These are phyloP conservation scores for Geotrichum histeridarum DNA, from an alignment of 1,139 yeast genomes.

Conservation along the genomic window DNA sequence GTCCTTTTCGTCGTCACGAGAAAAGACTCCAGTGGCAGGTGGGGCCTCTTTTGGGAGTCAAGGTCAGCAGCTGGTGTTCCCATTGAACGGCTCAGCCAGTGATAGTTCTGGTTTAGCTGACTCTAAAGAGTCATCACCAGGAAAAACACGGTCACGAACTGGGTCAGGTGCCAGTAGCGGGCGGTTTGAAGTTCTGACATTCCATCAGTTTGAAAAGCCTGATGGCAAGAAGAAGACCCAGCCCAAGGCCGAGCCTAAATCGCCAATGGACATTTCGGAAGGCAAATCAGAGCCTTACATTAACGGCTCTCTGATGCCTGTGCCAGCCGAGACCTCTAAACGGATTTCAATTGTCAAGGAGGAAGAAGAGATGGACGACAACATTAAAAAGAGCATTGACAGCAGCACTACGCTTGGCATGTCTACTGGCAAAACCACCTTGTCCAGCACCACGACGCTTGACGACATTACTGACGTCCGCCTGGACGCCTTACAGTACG, in stretches of 20 bases:
- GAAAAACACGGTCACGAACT: neutral
- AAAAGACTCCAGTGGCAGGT: slow-evolving; percentile 2
- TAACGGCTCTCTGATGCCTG: neutral
- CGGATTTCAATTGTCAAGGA: slow-evolving; percentile 15
- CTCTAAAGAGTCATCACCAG: slow-evolving; percentile 2
- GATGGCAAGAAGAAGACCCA: slow-evolving; percentile 10
- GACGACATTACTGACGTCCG: neutral
- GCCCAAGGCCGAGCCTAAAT: neutral
- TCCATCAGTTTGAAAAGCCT: slow-evolving; percentile 17
- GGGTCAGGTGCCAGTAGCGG: slow-evolving; percentile 9
- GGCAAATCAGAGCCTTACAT: neutral
- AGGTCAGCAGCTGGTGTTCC: slow-evolving; percentile 19
- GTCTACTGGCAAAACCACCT: neutral
- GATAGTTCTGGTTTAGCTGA: slow-evolving; percentile 1
- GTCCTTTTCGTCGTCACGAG: neutral
- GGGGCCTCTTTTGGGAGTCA: slow-evolving; percentile 15
- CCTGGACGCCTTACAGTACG: too few relatives aligned
- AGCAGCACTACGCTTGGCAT: neutral
- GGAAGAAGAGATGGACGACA: slow-evolving; percentile 3
- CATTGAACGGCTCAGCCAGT: slow-evolving; percentile 10
- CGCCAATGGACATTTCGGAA: neutral
- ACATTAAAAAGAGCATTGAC: neutral
- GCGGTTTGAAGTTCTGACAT: slow-evolving; percentile 17
- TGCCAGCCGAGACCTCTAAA: neutral
- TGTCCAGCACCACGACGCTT: neutral